Conservation (phyloP, 2,329 filamentous ascomycete species). For the Aureobasidium sp. region DNA sequence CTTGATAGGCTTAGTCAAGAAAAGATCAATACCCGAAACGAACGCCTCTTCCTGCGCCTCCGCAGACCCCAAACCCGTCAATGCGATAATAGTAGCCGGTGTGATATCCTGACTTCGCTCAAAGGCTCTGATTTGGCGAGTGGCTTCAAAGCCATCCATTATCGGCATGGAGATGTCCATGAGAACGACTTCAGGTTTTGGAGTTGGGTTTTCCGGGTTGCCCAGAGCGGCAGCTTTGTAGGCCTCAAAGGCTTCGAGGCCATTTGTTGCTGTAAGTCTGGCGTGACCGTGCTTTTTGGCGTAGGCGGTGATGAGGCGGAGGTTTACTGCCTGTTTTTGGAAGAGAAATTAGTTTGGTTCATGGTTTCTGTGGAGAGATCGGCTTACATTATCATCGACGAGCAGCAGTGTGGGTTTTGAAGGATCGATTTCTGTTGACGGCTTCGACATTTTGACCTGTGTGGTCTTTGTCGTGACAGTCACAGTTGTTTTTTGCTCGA, state of each 20-base stretch:
- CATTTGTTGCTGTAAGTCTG: conserved; percentile 35
- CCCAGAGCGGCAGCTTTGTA: conserved; percentile 24
- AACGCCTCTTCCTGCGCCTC: conserved; percentile 21
- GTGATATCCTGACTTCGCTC: conserved; percentile 8
- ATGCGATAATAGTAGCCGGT: conserved; percentile 17
- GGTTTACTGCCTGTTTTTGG: conserved; percentile 16
- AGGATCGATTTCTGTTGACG: neutral
- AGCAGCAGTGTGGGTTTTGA: conserved; percentile 20
- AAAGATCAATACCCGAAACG: conserved; percentile 22
- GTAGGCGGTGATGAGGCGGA: conserved; percentile 25
- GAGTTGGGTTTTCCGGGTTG: neutral
- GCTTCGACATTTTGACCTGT: neutral
- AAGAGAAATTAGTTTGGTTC: neutral
- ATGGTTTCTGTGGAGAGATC: neutral
- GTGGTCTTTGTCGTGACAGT: neutral
- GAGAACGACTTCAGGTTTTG: conserved; percentile 28
- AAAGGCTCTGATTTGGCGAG: conserved; percentile 10
- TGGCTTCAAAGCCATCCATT: conserved; percentile 17
- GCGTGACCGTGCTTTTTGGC: conserved; percentile 25
- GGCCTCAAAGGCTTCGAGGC: conserved; percentile 35
- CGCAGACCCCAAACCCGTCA: conserved; percentile 22
- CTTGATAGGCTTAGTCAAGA: conserved; percentile 22
- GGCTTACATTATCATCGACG: conserved; percentile 22
- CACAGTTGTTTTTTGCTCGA: neutral
- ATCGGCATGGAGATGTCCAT: conserved; percentile 20